Percentiles rank a stretch among this genome's conserved stretches.
Evolutionary conservation across 1,284 basidiomycete genomes (phyloP).

Genomic region (Cryptococcus sp.): DNA sequence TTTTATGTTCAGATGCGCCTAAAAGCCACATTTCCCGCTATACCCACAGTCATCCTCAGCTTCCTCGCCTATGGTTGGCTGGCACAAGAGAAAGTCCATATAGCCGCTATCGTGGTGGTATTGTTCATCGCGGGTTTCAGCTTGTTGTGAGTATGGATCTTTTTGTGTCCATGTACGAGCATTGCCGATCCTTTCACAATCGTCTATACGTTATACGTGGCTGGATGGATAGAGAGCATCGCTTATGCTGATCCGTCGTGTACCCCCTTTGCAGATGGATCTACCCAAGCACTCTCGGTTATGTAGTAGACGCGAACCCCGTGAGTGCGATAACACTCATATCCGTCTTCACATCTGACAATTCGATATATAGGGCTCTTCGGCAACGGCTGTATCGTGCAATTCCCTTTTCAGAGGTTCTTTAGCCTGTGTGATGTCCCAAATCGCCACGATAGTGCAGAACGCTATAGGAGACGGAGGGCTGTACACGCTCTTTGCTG

Average conservation of each 20-base stretch:
- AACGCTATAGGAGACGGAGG: constrained; percentile 67
- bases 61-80: constrained; percentile 77
- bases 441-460: constrained; percentile 50
- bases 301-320: constrained; percentile 67
- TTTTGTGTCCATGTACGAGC: constrained; percentile 6
- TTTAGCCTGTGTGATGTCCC: constrained; percentile 46
- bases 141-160: constrained; percentile 66
- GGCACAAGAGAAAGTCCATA: constrained; percentile 61
- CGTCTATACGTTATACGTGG: too few species aligned
- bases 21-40: constrained; percentile 60
- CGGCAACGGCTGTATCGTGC: constrained; percentile 43
- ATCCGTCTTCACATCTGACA: not conserved
- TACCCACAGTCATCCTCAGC: constrained; percentile 52
- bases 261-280: constrained; percentile 33
- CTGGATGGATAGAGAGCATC: too few species aligned
- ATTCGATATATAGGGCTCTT: constrained; percentile 26
- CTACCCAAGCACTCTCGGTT: constrained; percentile 55
- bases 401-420: constrained; percentile 49
- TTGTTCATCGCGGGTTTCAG: constrained; percentile 67
- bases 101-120: constrained; percentile 62
- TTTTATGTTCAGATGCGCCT: constrained; percentile 65
- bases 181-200: too few species aligned
- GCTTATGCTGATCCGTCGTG: not conserved
- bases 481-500: constrained; percentile 71
- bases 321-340: constrained; percentile 9